Base-by-base conservation (phyloP, 2,329 filamentous ascomycete genomes). In the Pseudogymnoascus sp. region DNA sequence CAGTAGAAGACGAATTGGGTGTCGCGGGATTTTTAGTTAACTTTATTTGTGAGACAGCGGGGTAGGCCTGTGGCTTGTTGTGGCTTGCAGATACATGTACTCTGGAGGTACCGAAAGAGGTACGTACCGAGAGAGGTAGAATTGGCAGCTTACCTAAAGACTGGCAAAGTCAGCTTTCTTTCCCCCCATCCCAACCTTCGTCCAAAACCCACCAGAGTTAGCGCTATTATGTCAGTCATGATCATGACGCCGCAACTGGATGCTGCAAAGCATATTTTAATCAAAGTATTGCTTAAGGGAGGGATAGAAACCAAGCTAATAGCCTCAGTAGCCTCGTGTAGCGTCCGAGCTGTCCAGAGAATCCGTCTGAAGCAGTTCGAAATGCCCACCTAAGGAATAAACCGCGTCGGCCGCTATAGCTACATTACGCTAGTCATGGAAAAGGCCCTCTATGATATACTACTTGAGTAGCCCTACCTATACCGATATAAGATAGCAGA, bases 401-500 rank as follows among this genome's bases (percentile, higher is more conserved):
- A 65, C 61, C 62, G 64, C 36, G 63, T 50, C 33, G 68, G 68
- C 62, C 68, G 68, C 26, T 67, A 50, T 50, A 62, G 64, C 42
- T 17, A 23, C 50, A 59, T 74, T 17, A 70, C 71, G 13, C 67
- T 68, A 26, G 57, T 38, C 6, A 70, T 74, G 69, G 62, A 71
- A 11, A 66, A 70, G 10, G 71, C 69, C 1, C 67, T 74, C 1
- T 65, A 63, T 47, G 67, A 73, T 38, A 64, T 69, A 23, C 67
- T 74, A 31, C 50, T 68, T 17, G 66, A 71, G 64, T 72, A 74
- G 53, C 72, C 72, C 8, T 67, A 65, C 15, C 65, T 71, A 61
- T 72, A 72, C 62, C 65, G 69, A 53, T 68, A 70, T n/a, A 64
- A 71, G 64, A 73, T 70, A 68, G 69, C 62, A 13, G 64, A 70